Conservation (phyloP, 2,329 filamentous ascomycete species). For the Fusarium incarnatum region DNA sequence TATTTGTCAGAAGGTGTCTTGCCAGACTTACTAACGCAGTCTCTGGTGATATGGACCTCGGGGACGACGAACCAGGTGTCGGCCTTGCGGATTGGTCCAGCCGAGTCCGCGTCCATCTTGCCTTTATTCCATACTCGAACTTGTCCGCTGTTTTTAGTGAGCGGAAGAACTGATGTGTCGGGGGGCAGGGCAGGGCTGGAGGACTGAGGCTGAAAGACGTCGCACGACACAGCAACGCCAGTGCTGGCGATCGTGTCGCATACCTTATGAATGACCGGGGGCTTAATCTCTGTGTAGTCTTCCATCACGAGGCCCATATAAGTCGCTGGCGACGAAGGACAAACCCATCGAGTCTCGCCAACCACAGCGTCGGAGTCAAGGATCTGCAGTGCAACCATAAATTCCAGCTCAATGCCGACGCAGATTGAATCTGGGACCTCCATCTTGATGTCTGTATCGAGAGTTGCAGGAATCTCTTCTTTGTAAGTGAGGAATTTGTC, state of each 20-base stretch:
- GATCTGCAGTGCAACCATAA: conserved; percentile 40
- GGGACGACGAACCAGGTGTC: conserved; percentile 41
- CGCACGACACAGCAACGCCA: conserved; percentile 39
- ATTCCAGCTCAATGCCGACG: conserved; percentile 47
- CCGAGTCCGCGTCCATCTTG: not conserved
- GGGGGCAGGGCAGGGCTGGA: conserved; percentile 13
- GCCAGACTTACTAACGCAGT: conserved; percentile 25
- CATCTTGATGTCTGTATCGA: conserved; percentile 10
- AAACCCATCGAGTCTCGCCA: conserved; percentile 28
- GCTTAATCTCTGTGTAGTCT: conserved; percentile 17
- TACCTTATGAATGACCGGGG: conserved; percentile 33
- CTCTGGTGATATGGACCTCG: conserved; percentile 40
- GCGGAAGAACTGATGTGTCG: conserved; percentile 20
- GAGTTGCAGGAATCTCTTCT: not conserved
- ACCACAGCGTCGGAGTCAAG: conserved; percentile 3
- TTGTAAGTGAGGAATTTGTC: conserved; percentile 5
- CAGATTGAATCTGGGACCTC: conserved; percentile 19
- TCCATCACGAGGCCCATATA: conserved; percentile 26
- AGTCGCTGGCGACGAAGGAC: conserved; percentile 14
- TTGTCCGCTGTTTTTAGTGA: conserved; percentile 17
- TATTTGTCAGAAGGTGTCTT: conserved; percentile 36
- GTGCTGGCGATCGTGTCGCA: conserved; percentile 37
- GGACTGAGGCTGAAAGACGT: conserved; percentile 6
- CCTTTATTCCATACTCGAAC: conserved; percentile 40
- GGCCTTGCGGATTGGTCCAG: conserved; percentile 2